phyloP scores from a whole-genome alignment of 805 yeast genomes.

The Wickerhamomyces kurtzmanii region DNA sequence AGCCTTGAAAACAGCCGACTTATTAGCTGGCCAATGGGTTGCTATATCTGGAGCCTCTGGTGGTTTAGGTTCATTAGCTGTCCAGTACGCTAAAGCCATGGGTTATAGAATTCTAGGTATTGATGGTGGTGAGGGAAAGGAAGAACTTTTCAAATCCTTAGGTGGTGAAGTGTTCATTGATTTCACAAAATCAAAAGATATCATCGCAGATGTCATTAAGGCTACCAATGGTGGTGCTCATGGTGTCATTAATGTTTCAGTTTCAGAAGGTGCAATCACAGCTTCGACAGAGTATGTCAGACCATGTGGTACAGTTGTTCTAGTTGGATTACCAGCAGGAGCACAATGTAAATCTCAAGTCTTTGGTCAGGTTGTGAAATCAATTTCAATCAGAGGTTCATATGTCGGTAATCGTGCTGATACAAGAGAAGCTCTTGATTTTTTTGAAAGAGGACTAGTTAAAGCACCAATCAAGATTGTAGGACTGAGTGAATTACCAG shows the following conservation, averaged over 20 bases:
- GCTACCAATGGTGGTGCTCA: slow-evolving; percentile 60
- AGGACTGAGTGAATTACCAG: slow-evolving; percentile 43
- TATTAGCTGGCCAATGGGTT: slow-evolving; percentile 62
- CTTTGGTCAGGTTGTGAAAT: slow-evolving; percentile 38
- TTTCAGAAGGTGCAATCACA: slow-evolving; percentile 40
- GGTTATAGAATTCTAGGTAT: slow-evolving; percentile 64
- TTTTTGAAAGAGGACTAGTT: slow-evolving; percentile 56
- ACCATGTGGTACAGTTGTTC: slow-evolving; percentile 49
- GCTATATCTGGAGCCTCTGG: slow-evolving; percentile 76
- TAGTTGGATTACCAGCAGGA: slow-evolving; percentile 51
- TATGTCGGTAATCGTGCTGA: slow-evolving; percentile 45
- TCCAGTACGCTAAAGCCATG: slow-evolving; percentile 71
- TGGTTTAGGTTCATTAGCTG: slow-evolving; percentile 69
- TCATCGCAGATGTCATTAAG: slow-evolving; percentile 31
- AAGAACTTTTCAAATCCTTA: slow-evolving; percentile 35
- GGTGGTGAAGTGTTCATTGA: slow-evolving; percentile 63
- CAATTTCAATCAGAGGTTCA: slow-evolving; percentile 36
- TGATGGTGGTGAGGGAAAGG: slow-evolving; percentile 69
- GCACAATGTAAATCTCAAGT: slow-evolving; percentile 36
- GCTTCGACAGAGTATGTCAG: slow-evolving; percentile 43
- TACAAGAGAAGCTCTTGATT: slow-evolving; percentile 53
- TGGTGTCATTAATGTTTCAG: slow-evolving; percentile 59
- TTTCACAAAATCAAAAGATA: slow-evolving; percentile 39
- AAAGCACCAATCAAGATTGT: slow-evolving; percentile 50
- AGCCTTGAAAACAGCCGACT: slow-evolving; percentile 51